Evolutionary conservation across 163 green algal species (phyloP).

Genomic region (Chloromonas sp.): DNA sequence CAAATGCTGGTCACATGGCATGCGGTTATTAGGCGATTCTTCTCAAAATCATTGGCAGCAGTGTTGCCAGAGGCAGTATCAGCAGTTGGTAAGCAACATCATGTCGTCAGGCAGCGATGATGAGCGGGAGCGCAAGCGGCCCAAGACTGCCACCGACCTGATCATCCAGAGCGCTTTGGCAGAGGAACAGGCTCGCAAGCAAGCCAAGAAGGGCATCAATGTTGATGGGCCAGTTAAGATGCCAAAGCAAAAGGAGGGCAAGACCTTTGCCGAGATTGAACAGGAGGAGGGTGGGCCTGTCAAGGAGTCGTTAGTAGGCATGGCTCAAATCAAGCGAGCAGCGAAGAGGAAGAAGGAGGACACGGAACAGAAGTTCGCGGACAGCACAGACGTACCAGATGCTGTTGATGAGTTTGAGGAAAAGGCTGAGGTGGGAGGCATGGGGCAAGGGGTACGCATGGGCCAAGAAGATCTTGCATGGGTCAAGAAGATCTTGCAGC

Average conservation of each 20-base stretch:
- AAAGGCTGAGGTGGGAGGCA: slow-evolving; percentile 28
- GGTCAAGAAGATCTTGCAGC: no score
- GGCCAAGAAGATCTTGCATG: no score
- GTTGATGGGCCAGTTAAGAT: not conserved
- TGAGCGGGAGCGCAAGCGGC: not conserved
- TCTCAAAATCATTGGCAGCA: no score
- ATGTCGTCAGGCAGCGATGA: not conserved
- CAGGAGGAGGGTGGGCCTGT: slow-evolving; percentile 47
- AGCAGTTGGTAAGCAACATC: not conserved
- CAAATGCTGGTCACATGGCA: no score
- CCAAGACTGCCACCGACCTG: not conserved
- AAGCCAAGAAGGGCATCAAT: not conserved
- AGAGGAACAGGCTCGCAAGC: not conserved
- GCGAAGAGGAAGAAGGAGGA: slow-evolving; percentile 42
- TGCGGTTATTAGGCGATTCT: no score
- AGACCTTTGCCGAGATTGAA: slow-evolving; percentile 2
- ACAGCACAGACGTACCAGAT: slow-evolving; percentile 37
- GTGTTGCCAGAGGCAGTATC: no score
- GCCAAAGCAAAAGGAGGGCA: not conserved
- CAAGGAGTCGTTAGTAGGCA: slow-evolving; percentile 62
- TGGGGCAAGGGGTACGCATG: not conserved
- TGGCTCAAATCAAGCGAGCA: slow-evolving; percentile 53
- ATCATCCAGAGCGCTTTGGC: not conserved
- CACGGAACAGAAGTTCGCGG: slow-evolving; percentile 8
- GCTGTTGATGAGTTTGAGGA: slow-evolving; percentile 52